A percentile compares a stretch with the other conserved stretches of the same genome.
These are phyloP conservation scores for Erigeron philadelphicus DNA, from an alignment of 140 eudicot genomes.

Conservation along the genomic window DNA sequence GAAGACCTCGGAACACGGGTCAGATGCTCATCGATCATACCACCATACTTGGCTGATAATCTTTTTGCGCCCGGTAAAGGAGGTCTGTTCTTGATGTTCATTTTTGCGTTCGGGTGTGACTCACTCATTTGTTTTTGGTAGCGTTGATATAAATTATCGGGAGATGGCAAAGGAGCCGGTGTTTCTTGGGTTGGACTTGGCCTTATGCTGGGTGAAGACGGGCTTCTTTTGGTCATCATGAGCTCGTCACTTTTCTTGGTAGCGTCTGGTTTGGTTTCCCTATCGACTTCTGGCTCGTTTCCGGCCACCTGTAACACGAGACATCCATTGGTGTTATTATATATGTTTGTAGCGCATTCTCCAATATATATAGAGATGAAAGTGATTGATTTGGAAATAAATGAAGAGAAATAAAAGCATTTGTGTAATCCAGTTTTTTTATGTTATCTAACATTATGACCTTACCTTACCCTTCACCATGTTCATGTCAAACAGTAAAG, in stretches of 20 bases:
- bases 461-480: too few species aligned
- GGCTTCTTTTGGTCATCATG: conserved; percentile 11
- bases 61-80: conserved; percentile 43
- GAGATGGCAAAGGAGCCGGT: conserved; percentile 27
- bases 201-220: not conserved
- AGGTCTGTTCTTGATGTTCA: conserved; percentile 41
- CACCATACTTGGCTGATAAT: conserved; percentile 27
- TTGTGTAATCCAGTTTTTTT: too few species aligned
- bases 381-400: too few species aligned
- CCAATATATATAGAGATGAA: too few species aligned
- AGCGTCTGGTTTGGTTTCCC: conserved; percentile 16
- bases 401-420: too few species aligned
- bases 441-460: too few species aligned
- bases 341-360: not conserved
- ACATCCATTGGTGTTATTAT: not conserved
- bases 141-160: conserved; percentile 23
- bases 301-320: conserved; percentile 26
- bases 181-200: conserved; percentile 18
- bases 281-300: conserved; percentile 17
- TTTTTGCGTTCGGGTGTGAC: conserved; percentile 33
- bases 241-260: conserved; percentile 22
- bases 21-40: conserved; percentile 26
- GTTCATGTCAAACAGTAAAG: too few species aligned
- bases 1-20: conserved; percentile 47
- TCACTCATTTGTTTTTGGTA: conserved; percentile 36